Percentiles rank a stretch among this genome's conserved stretches.
These are phyloP conservation scores for Globisporangium rhizosaccharum DNA, from an alignment of 352 stramenopile genomes.

Conservation along the genomic window DNA sequence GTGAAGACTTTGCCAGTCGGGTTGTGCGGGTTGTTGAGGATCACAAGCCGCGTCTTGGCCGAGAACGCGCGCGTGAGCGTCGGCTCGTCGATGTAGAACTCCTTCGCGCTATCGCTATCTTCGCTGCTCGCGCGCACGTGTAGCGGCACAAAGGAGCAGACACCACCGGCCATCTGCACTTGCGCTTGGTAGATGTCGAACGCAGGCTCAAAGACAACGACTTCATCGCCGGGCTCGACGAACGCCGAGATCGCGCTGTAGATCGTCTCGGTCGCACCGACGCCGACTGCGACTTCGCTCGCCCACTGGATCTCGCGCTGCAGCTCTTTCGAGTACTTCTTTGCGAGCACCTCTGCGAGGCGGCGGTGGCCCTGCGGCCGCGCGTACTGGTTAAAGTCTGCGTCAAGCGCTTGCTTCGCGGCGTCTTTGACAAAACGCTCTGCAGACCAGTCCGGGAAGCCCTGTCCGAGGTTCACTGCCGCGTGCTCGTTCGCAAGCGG, in stretches of 20 bases:
- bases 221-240: constrained; percentile 93
- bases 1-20: constrained; percentile 98
- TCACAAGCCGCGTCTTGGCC: constrained; percentile 89
- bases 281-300: constrained; percentile 91
- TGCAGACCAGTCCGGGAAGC: constrained; percentile 93
- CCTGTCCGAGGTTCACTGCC: constrained; percentile 92
- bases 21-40: constrained; percentile 99
- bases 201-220: constrained; percentile 95
- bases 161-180: constrained; percentile 79
- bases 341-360: constrained; percentile 79
- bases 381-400: constrained; percentile 94
- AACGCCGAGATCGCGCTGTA: constrained; percentile 92
- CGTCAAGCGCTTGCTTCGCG: constrained; percentile 89
- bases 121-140: constrained; percentile 28
- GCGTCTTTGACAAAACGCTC: constrained; percentile 93
- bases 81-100: constrained; percentile 83
- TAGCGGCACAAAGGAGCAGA: constrained; percentile 83
- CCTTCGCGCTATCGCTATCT: constrained; percentile 27
- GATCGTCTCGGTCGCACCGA: constrained; percentile 93
- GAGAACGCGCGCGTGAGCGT: constrained; percentile 87
- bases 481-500: constrained; percentile 81
- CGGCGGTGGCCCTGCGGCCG: constrained; percentile 86
- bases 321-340: constrained; percentile 89
- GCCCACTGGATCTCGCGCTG: constrained; percentile 83
- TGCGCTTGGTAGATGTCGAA: constrained; percentile 96